A percentile compares a stretch with the other conserved stretches of the same genome.
Conservation (phyloP, 2,329 filamentous ascomycete species). For the Arthrobotrys pseudoclavata region DNA sequence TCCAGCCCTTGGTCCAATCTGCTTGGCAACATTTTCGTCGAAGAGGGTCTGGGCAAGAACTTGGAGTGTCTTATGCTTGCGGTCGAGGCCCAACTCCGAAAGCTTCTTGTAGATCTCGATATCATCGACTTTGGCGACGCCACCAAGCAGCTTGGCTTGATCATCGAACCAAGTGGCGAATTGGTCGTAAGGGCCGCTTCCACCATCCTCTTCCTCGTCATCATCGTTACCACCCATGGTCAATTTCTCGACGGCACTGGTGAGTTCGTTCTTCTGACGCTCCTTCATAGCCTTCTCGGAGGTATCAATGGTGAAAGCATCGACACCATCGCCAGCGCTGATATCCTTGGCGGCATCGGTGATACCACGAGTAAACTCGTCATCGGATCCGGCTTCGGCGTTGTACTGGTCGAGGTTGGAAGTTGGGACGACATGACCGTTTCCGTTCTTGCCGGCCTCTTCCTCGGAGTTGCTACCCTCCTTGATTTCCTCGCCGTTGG, state of each 20-base stretch:
- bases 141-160: constrained; percentile 71
- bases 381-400: constrained; percentile 82
- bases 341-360: constrained; percentile 80
- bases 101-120: constrained; percentile 96
- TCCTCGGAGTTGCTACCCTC: constrained; percentile 68
- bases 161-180: constrained; percentile 90
- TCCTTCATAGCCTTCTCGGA: constrained; percentile 95
- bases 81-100: constrained; percentile 93
- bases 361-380: constrained; percentile 87
- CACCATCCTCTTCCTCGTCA: constrained; percentile 83
- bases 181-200: constrained; percentile 85
- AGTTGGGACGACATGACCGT: constrained; percentile 71
- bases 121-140: constrained; percentile 83
- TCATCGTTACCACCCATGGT: constrained; percentile 79
- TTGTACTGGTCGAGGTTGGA: constrained; percentile 70
- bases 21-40: constrained; percentile 83
- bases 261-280: constrained; percentile 85
- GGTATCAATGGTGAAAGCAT: constrained; percentile 97
- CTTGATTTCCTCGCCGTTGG: constrained; percentile 70
- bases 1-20: constrained; percentile 84
- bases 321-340: constrained; percentile 75
- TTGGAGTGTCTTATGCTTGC: constrained; percentile 91
- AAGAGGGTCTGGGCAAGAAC: constrained; percentile 96
- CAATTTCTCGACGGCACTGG: constrained; percentile 94
- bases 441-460: constrained; percentile 71